Evolutionary conservation across 306 rosid genomes (phyloP), one percentile per base, ranked within the genome.

Genomic region (Ammopiptanthus mongolicus): DNA sequence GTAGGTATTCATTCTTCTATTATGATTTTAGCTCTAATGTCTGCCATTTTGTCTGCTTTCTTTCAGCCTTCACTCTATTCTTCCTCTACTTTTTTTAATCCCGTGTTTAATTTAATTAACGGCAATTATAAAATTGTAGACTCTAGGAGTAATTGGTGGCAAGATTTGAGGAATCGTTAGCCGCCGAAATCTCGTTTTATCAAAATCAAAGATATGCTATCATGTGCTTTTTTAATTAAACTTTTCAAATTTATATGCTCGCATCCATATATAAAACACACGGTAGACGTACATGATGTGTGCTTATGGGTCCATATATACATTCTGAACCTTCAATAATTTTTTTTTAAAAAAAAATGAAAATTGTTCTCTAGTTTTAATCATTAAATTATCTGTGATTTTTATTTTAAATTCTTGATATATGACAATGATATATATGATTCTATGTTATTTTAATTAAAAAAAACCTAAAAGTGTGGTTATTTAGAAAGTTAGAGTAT

Each of bases 101-200:
- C 36, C 1, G 3, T 33, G 4, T 63, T 64, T 52, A 28, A 75
- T 29, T 69, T 42, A 10, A 21, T 69, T 42, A 10, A 21, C 2
- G 47, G 21, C 8, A 8, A 41, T 51, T 76, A 75, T 62, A 70
- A 74, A 65, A 60, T 68, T 79, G 65, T 60, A 68, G 77, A 65
- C 65, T 64, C 82, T 82, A 42, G 91, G 92, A 89, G 94, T 81
- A 87, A 91, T 87, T 87, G 87, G 87, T 82, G 96, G 97, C 97
- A 88, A 73, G 91, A 94, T 89, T 91, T 77, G 81, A 83, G 98
- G 97, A 84, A 82, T 87, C 8, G 70, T 67, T 78, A 46, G 90
- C 93, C 82, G 91, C 96, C 92, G 76, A 63, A 79, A 84, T 88
- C 86, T 78, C 63, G 69, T 80, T 78, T 82, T 46, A 48, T 81